Evolutionary conservation across 495 filamentous ascomycete genomes (phyloP).

Genomic region (Neurospora sp.): DNA sequence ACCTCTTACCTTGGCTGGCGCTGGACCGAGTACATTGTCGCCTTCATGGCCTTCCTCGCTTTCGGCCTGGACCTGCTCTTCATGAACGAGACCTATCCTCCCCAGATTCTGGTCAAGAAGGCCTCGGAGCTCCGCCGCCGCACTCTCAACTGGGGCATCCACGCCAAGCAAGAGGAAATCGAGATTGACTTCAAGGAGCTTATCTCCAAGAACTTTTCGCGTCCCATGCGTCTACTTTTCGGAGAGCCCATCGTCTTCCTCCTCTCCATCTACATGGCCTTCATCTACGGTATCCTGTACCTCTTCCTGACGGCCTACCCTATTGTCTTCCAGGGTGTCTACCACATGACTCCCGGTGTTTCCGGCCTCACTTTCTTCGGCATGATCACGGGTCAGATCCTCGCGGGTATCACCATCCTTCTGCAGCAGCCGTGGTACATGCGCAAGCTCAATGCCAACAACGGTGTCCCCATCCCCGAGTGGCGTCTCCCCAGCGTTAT

Average conservation of each 20-base stretch:
- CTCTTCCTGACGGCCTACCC: conserved; percentile 75
- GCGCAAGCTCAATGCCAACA: conserved; percentile 61
- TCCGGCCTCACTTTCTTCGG: conserved; percentile 71
- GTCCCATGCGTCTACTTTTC: conserved; percentile 70
- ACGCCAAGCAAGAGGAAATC: conserved; percentile 89
- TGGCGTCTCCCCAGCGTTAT: conserved; percentile 80
- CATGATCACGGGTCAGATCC: conserved; percentile 63
- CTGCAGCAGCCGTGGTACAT: conserved; percentile 57
- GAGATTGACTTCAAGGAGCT: conserved; percentile 75
- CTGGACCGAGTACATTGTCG: conserved; percentile 68
- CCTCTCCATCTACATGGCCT: conserved; percentile 71
- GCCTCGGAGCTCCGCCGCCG: conserved; percentile 67
- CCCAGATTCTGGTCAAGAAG: conserved; percentile 66
- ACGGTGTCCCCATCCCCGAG: conserved; percentile 67
- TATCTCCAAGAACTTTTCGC: conserved; percentile 71
- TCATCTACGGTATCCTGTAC: conserved; percentile 72
- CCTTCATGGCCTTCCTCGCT: conserved; percentile 69
- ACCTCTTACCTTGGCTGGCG: conserved; percentile 66
- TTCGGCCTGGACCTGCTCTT: conserved; percentile 62
- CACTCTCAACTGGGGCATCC: conserved; percentile 88
- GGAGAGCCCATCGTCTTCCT: conserved; percentile 70
- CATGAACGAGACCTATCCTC: conserved; percentile 76
- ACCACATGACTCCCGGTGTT: conserved; percentile 56
- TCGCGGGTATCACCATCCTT: conserved; percentile 56
- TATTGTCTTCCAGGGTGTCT: conserved; percentile 64